Base-by-base conservation (phyloP, 2,329 filamentous ascomycete genomes). In the Colletotrichum godetiae region DNA sequence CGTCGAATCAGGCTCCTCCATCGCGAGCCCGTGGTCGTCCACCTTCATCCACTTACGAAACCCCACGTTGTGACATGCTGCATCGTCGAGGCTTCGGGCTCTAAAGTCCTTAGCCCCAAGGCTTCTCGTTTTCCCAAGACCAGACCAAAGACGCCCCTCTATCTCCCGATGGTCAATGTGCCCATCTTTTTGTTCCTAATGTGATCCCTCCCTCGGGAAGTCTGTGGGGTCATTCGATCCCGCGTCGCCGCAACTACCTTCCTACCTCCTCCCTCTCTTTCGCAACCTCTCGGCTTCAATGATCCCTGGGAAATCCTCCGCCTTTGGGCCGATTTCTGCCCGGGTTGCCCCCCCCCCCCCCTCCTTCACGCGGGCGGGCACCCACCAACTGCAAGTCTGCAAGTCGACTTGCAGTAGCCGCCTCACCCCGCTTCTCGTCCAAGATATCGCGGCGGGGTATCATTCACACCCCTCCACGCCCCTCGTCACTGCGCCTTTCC, bases 21-120 rank as follows among this genome's bases (percentile, higher is more conserved):
- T 62, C 35, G 31, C 33, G 67, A 72, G 56, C 62, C 67, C 67
- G 70, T 73, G 71, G 60, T 61, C 62, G 62, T 72, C 56, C 37
- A 42, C 37, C 27, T 13, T 64, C 59, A 62, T 72, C 68, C 72
- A 74, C 72, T 72, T 37, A 67, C 56, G 33, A 58, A 67, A 67
- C 56, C 72, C 68, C 72, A 74, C 72, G 72, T 67, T 62, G 68
- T 72, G 68, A 15, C 67, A 72, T 67, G 62, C 61, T 73, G 67
- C 68, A 62, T 62, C 61, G 55, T 72, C 31, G 35, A 73, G 71
- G 60, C 71, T 71, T 66, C 60, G 55, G 71, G 67, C 65, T 62
- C 57, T 59, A 62, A 68, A 49, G 56, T 68, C 57, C 57, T 68
- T 66, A 42, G 37, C 37, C 49, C 24, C 37, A 31, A 52, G 27